A percentile compares a stretch with the other conserved stretches of the same genome.
Conservation (phyloP, 495 filamentous ascomycete species). For the Hyaloscypha bicolor region DNA sequence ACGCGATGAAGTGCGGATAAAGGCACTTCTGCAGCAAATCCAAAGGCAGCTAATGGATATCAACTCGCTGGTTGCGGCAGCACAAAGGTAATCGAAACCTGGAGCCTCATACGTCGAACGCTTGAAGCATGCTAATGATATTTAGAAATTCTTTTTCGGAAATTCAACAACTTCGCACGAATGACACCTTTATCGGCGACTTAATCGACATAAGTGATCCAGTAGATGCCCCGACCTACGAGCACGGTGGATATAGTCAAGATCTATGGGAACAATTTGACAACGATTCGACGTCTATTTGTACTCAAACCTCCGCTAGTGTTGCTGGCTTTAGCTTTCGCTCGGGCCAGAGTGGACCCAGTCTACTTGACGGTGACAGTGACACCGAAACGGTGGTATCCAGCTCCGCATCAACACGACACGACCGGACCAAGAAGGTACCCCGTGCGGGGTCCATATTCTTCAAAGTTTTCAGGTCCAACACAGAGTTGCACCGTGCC, state of each 20-base stretch:
- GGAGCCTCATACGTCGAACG: background rate
- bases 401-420: background rate
- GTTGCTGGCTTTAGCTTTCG: conserved; percentile 4
- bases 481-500: conserved; percentile 18
- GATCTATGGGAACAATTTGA: conserved; percentile 14
- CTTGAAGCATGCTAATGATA: conserved; percentile 14
- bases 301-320: conserved; percentile 2
- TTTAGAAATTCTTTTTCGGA: conserved; percentile 5
- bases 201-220: conserved; percentile 16
- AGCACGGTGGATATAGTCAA: conserved; percentile 10
- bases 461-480: conserved; percentile 21
- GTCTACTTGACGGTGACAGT: conserved; percentile 17
- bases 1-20: conserved; percentile 14
- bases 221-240: conserved; percentile 8
- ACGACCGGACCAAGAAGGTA: conserved; percentile 12
- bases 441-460: conserved; percentile 10
- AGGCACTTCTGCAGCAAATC: conserved; percentile 11
- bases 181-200: conserved; percentile 15
- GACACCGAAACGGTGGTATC: conserved; percentile 11
- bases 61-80: conserved; percentile 1
- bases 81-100: conserved; percentile 8
- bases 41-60: conserved; percentile 7
- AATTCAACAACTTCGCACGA: conserved; percentile 7
- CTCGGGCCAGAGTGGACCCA: conserved; percentile 9
- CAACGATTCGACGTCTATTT: conserved; percentile 13